Evolutionary conservation across 2,329 filamentous ascomycete genomes (phyloP), one percentile per base, ranked within the genome.

Genomic region (Aspergillus amoenus): DNA sequence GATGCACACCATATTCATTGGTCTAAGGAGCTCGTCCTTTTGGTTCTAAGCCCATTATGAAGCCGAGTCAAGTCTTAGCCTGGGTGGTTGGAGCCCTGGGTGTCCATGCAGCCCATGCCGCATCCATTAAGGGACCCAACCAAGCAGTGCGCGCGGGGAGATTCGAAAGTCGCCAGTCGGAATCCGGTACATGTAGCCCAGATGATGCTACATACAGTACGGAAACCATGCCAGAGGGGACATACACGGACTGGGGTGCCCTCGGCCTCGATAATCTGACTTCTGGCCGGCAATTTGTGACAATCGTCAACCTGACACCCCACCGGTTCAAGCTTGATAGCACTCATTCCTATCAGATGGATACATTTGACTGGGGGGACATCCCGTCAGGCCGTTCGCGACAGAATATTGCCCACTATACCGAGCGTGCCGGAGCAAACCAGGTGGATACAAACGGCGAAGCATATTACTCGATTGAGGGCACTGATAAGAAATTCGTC

Each of bases 341-440:
- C 32, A 41, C 55, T 3, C 55, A 57, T 21, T 57, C 55, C 1
- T 57, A 57, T 9, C 55, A 57, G 24, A 57, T 57, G 55, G 50
- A 57, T 32, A 49, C 15, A 4, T 57, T 57, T 17, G 40, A 54
- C 27, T 57, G 55, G 55, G 55, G 50, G 5, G 55, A 57, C 24
- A 50, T 57, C 12, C 55, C 55, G 13, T n/a, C 50, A 15, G 55
- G 55, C 34, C 44, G 50, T 3, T 41, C 55, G 18, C 50, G 55
- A 46, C 55, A 57, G 32, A 57, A 54, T 32, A 48, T 53, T 21
- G 55, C 44, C 13, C 43, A 54, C 24, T 57, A 57, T 17, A 50
- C 55, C 2, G 24, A 37, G n/a, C 24, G 27, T 11, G 27, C 13
- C 5, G 44, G 50, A 24, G 44, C 43, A 43, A 54, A 54, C 24